These are phyloP conservation scores for Omphalotus olearius DNA, from an alignment of 1,284 basidiomycete genomes.

Conservation along the genomic window DNA sequence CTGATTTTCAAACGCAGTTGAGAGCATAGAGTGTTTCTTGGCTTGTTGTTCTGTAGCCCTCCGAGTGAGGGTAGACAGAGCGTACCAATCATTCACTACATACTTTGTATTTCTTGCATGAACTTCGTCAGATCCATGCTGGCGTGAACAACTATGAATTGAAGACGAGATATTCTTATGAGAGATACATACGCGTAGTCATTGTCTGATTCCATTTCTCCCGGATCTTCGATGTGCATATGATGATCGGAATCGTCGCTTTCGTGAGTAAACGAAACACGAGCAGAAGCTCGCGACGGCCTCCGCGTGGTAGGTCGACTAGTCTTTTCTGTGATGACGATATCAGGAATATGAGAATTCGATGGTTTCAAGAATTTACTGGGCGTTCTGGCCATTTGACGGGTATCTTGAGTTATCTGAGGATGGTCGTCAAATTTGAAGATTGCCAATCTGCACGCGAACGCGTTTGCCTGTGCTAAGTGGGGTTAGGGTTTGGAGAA, in stretches of 20 bases:
- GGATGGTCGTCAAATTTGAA: not conserved
- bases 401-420: not conserved
- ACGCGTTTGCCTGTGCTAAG: not conserved
- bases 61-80: not conserved
- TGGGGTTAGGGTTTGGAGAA: not conserved
- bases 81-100: not conserved
- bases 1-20: slow-evolving; percentile 24
- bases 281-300: slow-evolving; percentile 8
- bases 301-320: slow-evolving; percentile 15
- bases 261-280: slow-evolving; percentile 16
- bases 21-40: slow-evolving; percentile 21
- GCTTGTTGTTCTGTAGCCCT: slow-evolving; percentile 20
- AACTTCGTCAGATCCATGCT: slow-evolving; percentile 15
- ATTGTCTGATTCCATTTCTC: slow-evolving; percentile 12
- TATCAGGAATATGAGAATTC: not conserved
- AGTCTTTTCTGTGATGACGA: not conserved
- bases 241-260: slow-evolving; percentile 15
- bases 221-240: slow-evolving; percentile 13
- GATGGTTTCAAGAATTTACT: slow-evolving; percentile 8
- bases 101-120: slow-evolving; percentile 21
- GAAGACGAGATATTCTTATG: not conserved
- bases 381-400: slow-evolving; percentile 19
- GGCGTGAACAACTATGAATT: not conserved
- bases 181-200: slow-evolving; percentile 12
- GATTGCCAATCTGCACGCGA: not conserved